phyloP scores from a whole-genome alignment of 352 stramenopile genomes.

The Phytophthora crassamura region DNA sequence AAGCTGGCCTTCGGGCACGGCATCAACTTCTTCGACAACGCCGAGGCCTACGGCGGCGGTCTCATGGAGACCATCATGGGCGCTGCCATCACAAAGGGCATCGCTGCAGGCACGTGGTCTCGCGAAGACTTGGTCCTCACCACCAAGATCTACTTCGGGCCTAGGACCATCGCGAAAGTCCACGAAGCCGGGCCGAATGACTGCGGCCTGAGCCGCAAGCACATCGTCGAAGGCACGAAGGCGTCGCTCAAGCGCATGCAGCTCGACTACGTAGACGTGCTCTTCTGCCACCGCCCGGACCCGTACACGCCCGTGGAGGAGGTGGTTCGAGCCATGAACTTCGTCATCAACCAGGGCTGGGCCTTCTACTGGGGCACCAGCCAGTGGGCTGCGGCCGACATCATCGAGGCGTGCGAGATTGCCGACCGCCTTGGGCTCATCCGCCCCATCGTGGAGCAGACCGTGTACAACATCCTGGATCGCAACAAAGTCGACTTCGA shows the following conservation, averaged over 20 bases:
- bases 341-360: no score
- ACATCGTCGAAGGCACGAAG: conserved; percentile 31
- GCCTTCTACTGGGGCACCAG: no score
- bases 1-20: no score
- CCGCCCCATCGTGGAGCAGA: conserved; percentile 52
- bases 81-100: conserved; percentile 29
- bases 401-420: conserved; percentile 56
- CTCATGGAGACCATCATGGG: conserved; percentile 34
- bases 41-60: conserved; percentile 35
- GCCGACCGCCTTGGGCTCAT: no score
- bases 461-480: conserved; percentile 68
- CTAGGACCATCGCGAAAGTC: conserved; percentile 3
- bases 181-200: conserved; percentile 23
- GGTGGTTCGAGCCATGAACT: no score
- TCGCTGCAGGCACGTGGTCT: conserved; percentile 22
- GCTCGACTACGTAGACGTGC: conserved; percentile 43
- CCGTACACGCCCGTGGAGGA: conserved; percentile 32
- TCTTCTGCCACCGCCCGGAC: conserved; percentile 43
- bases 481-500: conserved; percentile 60
- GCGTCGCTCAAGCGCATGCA: conserved; percentile 24
- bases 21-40: no score
- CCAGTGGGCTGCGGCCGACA: conserved; percentile 52
- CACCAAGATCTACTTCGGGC: conserved; percentile 48
- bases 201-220: conserved; percentile 38
- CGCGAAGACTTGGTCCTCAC: conserved; percentile 45